Conservation (phyloP, 331 rosid species). For the Malus hybrid region DNA sequence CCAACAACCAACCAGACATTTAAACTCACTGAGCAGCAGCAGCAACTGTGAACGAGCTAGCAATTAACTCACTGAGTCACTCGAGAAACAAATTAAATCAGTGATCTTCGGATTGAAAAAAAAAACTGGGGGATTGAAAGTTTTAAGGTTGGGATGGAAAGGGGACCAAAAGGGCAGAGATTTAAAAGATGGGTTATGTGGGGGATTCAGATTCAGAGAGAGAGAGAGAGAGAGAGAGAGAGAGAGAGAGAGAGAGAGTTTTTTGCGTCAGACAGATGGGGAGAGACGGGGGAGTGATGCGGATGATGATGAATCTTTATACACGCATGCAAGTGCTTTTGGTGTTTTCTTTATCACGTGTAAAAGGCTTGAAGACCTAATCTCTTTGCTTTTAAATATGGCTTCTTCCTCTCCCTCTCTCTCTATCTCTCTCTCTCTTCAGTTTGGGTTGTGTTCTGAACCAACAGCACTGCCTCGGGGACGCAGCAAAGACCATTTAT, state of each 20-base stretch:
- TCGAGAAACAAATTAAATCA: background rate
- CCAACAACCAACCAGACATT: conserved; percentile 29
- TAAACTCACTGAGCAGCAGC: background rate
- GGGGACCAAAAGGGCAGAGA: conserved; percentile 12
- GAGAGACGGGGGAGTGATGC: background rate
- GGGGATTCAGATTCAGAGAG: background rate
- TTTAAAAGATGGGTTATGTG: conserved; percentile 14
- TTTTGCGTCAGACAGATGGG: conserved; percentile 6
- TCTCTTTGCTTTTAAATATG: conserved; percentile 27
- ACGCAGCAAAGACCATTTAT: conserved; percentile 30
- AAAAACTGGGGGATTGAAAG: background rate
- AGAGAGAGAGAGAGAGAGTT: conserved; percentile 4
- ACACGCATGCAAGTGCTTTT: conserved; percentile 93
- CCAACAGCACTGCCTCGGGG: conserved; percentile 74
- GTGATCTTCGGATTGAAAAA: background rate
- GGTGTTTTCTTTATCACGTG: conserved; percentile 90
- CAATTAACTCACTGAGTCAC: background rate
- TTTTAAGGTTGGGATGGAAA: background rate
- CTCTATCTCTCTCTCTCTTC: background rate
- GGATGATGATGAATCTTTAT: conserved; percentile 66
- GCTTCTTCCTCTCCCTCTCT: conserved; percentile 9
- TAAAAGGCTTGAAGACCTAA: conserved; percentile 49
- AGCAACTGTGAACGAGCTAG: background rate
- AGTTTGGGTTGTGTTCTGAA: conserved; percentile 18
- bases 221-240: background rate